Conservation (phyloP, 306 rosid species). For the Cucurbita maxima region DNA sequence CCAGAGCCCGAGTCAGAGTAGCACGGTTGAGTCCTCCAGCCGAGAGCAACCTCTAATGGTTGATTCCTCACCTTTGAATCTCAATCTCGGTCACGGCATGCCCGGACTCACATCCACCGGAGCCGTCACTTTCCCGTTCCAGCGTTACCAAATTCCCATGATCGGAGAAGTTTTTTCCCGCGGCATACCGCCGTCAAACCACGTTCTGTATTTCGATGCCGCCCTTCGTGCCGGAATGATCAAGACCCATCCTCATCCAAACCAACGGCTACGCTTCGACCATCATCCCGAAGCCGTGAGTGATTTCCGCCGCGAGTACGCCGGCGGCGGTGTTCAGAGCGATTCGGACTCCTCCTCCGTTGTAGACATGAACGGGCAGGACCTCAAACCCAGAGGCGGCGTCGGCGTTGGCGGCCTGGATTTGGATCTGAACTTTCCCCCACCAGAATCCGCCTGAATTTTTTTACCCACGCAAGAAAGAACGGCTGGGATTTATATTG, state of each 20-base stretch:
- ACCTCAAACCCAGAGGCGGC: slow-evolving; percentile 11
- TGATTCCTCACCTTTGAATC: slow-evolving; percentile 62
- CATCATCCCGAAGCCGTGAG: slow-evolving; percentile 6
- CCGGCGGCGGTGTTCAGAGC: slow-evolving; percentile 16
- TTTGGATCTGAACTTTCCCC: slow-evolving; percentile 33
- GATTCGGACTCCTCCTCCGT: slow-evolving; percentile 40
- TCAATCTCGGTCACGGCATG: slow-evolving; percentile 25
- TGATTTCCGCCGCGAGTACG: slow-evolving; percentile 5
- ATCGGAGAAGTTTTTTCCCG: slow-evolving; percentile 5
- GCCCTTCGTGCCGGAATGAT: slow-evolving; percentile 25
- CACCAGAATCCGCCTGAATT: slow-evolving; percentile 22
- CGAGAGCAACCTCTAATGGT: slow-evolving; percentile 43
- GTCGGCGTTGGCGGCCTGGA: neutral
- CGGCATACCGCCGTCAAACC: slow-evolving; percentile 8
- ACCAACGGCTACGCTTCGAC: slow-evolving; percentile 10
- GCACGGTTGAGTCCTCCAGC: slow-evolving; percentile 86
- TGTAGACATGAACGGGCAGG: slow-evolving; percentile 14
- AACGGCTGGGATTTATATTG: slow-evolving; percentile 3
- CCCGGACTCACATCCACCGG: slow-evolving; percentile 13
- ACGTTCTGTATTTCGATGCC: slow-evolving; percentile 22
- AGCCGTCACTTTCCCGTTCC: slow-evolving; percentile 31
- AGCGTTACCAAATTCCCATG: slow-evolving; percentile 5
- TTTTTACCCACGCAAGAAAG: neutral
- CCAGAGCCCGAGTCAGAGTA: slow-evolving; percentile 83
- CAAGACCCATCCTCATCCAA: slow-evolving; percentile 6